phyloP scores from a whole-genome alignment of 495 filamentous ascomycete species.

The Tuber indicum region DNA sequence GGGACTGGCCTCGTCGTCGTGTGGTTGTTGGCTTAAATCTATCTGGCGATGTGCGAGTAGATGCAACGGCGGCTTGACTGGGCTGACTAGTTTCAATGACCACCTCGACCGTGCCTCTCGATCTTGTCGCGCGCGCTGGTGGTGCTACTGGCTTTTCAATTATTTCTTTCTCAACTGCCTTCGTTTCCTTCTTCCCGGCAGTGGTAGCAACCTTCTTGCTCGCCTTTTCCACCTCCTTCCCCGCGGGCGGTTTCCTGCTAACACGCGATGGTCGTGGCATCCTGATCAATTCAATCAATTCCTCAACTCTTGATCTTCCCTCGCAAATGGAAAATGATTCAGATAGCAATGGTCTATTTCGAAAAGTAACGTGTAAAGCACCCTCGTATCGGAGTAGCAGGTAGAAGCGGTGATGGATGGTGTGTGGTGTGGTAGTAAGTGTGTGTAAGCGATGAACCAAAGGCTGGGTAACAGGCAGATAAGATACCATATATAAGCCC shows the following conservation, averaged over 20 bases:
- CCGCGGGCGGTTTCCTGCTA: background rate
- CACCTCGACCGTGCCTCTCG: background rate
- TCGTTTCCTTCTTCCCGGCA: background rate
- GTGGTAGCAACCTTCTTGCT: background rate
- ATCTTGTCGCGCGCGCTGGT: background rate
- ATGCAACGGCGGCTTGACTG: background rate
- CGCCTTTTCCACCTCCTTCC: background rate
- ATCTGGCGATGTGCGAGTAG: background rate
- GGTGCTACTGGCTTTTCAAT: background rate
- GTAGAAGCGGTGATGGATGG: background rate
- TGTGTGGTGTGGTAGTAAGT: conserved; percentile 21
- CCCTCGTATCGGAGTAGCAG: background rate
- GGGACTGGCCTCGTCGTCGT: background rate
- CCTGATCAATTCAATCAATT: background rate
- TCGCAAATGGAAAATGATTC: background rate
- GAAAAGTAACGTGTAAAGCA: background rate
- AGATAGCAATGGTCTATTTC: background rate
- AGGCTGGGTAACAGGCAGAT: conserved; percentile 11
- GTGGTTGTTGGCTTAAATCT: conserved; percentile 7
- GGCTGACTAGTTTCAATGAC: background rate
- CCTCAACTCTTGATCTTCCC: background rate
- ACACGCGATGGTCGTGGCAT: background rate
- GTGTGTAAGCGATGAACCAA: conserved; percentile 10
- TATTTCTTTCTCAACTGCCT: background rate
- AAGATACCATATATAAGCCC: background rate